These are phyloP conservation scores for Triangularia verruculosa DNA, from an alignment of 2,329 filamentous ascomycete species.

Conservation along the genomic window DNA sequence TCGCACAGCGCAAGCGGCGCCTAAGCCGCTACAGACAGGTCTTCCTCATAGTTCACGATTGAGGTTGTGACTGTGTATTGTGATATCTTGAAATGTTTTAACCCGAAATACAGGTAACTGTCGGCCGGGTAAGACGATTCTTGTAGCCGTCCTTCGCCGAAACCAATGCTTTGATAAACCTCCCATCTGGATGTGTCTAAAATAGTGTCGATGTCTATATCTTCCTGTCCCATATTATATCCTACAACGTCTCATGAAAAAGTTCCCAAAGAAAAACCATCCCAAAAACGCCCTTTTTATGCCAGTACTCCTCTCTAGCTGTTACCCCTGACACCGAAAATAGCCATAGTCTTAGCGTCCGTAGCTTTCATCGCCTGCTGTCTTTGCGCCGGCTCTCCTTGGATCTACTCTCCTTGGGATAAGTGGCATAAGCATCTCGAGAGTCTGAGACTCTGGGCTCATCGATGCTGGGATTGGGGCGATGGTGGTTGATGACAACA, in stretches of 20 bases:
- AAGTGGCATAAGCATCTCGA: neutral
- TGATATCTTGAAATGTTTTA: too few relatives aligned
- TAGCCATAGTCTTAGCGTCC: neutral
- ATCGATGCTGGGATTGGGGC: constrained; percentile 13
- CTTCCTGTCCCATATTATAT: neutral
- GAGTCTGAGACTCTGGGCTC: constrained; percentile 20
- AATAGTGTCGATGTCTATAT: neutral
- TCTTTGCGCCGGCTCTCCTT: constrained; percentile 3
- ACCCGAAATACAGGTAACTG: too few relatives aligned
- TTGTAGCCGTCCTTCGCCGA: too few relatives aligned
- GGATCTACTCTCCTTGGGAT: neutral
- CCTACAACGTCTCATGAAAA: neutral
- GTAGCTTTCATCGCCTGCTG: neutral
- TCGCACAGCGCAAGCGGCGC: too few relatives aligned
- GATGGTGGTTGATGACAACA: constrained; percentile 21
- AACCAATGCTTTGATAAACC: neutral
- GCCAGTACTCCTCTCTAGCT: neutral
- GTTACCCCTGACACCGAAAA: neutral
- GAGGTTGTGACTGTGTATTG: too few relatives aligned
- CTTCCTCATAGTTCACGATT: too few relatives aligned
- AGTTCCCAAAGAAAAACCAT: neutral
- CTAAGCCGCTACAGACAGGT: too few relatives aligned
- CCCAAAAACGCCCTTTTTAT: neutral
- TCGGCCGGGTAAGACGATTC: too few relatives aligned
- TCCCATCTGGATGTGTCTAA: neutral